Evolutionary conservation across 768 basidiomycete genomes (phyloP).

Genomic region (Leccinum truebloodii): DNA sequence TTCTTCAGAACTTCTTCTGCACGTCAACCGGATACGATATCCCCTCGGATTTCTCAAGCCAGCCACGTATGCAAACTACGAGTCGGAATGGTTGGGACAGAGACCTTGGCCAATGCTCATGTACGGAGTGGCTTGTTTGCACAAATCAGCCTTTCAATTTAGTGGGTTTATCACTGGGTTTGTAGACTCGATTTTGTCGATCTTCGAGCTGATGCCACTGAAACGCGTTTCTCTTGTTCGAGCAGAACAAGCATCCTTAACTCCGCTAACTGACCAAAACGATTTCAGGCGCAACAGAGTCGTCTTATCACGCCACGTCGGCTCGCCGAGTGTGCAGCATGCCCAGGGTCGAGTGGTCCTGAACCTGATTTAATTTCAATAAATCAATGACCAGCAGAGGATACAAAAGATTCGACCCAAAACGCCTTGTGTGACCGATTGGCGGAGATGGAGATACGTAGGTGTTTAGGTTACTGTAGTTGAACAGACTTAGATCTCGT

Average conservation of each 20-base stretch:
- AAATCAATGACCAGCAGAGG: neutral
- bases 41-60: conserved; percentile 26
- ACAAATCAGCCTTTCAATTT: neutral
- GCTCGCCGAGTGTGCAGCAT: neutral
- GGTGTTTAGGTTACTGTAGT: neutral
- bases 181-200: neutral
- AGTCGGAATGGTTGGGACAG: neutral
- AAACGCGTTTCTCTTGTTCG: conserved; percentile 6
- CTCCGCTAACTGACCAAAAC: conserved; percentile 2
- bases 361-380: neutral
- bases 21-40: conserved; percentile 10
- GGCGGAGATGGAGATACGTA: neutral
- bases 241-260: conserved; percentile 1
- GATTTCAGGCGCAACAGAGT: neutral
- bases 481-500: neutral
- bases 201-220: conserved; percentile 1
- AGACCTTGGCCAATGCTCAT: conserved; percentile 4
- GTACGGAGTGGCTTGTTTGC: neutral
- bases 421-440: neutral
- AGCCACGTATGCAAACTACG: neutral
- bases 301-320: neutral
- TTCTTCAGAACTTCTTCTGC: neutral
- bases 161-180: neutral
- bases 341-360: neutral
- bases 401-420: neutral